Base-by-base conservation (phyloP, 768 basidiomycete genomes). In the Imleria badia region DNA sequence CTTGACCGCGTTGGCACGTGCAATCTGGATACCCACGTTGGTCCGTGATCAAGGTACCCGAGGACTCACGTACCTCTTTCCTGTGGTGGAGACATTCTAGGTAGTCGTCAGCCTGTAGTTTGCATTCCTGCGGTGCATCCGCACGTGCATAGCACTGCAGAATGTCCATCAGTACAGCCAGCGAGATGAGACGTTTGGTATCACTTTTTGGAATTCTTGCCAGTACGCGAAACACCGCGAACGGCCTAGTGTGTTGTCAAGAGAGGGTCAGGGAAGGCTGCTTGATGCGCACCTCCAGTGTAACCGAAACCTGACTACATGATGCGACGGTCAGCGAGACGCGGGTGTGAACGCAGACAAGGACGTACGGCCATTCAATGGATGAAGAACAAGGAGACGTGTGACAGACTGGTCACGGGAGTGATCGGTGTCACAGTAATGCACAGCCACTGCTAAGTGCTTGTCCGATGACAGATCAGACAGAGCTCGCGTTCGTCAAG, bases 141-240 rank as follows among this genome's bases (percentile, higher is more conserved):
- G 93, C 82, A 54, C 81, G 77, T 6, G 88, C 86, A 68, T 95
- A 97, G 73, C 94, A 98, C 91, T 95, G 56, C 22, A 55, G 11
- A 44, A 8, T 17, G 17, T 11, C 23, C 54, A 46, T 66, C 38
- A 60, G 34, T 35, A 45, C 46, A 26, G 60, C 48, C 51, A 45
- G 22, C 38, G 30, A 33, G 41, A 15, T 23, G 3, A 44, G 35
- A 12, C 12, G 23, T 3, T 4, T 19, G 17, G 5, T 43, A 54
- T 50, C 50, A 87, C 89, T 67, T 86, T 88, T 61, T 84, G 79
- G 74, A 91, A 89, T 71, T 94, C 91, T 66, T 94, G 93, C 93
- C 94, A 96, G 75, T 87, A 91, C 13, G 83, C 78, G 72, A 94
- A 94, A 73, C 94, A 97, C 65, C 91, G 81, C 57, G 90, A 84